Conservation (phyloP, 129 eudicot species). For the Deinandra increscens region DNA sequence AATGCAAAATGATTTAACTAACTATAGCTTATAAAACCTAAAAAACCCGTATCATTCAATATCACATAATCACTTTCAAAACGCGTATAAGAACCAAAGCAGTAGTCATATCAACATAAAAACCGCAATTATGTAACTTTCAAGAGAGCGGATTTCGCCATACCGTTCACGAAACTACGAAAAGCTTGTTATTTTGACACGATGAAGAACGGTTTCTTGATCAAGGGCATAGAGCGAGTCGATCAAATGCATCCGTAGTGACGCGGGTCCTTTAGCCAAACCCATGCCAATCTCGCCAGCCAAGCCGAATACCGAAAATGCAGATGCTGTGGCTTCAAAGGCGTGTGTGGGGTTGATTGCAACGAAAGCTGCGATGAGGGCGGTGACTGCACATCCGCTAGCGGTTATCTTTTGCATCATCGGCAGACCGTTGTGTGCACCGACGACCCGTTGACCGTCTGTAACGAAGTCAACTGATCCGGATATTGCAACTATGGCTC, state of each 20-base stretch:
- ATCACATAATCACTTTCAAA: no score
- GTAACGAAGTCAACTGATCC: slow-evolving; percentile 89
- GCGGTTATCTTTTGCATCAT: slow-evolving; percentile 91
- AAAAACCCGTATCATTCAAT: no score
- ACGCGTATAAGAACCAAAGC: background rate
- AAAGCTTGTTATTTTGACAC: slow-evolving; percentile 46
- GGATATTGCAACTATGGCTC: slow-evolving; percentile 69
- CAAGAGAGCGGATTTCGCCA: background rate
- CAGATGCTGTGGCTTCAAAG: slow-evolving; percentile 75
- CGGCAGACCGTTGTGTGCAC: slow-evolving; percentile 75
- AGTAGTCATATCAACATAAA: slow-evolving; percentile 14
- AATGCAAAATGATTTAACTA: slow-evolving; percentile 16
- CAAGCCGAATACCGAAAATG: slow-evolving; percentile 68
- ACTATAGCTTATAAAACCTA: background rate
- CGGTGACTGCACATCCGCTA: slow-evolving; percentile 90
- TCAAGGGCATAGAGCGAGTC: slow-evolving; percentile 79
- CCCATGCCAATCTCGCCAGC: slow-evolving; percentile 75
- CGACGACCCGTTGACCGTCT: slow-evolving; percentile 63
- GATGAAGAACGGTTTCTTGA: slow-evolving; percentile 38
- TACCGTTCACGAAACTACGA: slow-evolving; percentile 33
- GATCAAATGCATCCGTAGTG: slow-evolving; percentile 66
- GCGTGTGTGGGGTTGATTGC: slow-evolving; percentile 65
- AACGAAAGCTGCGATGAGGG: slow-evolving; percentile 85
- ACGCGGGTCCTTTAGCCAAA: slow-evolving; percentile 74
- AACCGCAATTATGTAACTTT: slow-evolving; percentile 7